Percentiles rank a stretch among this genome's conserved stretches.
These are phyloP conservation scores for Lenzites betulinus DNA, from an alignment of 768 basidiomycete genomes.

Conservation along the genomic window DNA sequence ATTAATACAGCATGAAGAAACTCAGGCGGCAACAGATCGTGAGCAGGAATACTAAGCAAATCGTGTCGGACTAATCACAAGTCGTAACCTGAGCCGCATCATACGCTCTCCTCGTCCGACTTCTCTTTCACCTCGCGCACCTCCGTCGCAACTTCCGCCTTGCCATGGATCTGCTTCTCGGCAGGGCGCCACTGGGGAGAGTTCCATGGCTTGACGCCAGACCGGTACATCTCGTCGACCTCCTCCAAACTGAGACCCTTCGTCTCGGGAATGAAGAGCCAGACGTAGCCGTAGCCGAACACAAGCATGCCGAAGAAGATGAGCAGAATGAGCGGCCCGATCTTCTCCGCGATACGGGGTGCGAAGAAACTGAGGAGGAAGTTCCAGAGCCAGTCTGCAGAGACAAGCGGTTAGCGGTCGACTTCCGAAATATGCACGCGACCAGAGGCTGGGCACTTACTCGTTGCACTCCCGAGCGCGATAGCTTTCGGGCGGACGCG, in stretches of 20 bases:
- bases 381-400: conserved; percentile 68
- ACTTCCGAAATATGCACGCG: not conserved
- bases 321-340: conserved; percentile 73
- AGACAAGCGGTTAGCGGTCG: conserved; percentile 7
- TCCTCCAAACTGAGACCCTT: conserved; percentile 77
- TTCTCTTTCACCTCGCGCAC: conserved; percentile 26
- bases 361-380: conserved; percentile 75
- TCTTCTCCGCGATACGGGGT: conserved; percentile 62
- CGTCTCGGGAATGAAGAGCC: conserved; percentile 78
- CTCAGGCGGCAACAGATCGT: not conserved
- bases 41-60: not conserved
- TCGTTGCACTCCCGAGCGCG: conserved; percentile 67
- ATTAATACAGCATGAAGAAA: conserved; percentile 1
- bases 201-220: conserved; percentile 68
- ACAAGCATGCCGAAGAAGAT: conserved; percentile 77
- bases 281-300: conserved; percentile 72
- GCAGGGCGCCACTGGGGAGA: conserved; percentile 52
- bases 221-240: conserved; percentile 75
- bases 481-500: conserved; percentile 78
- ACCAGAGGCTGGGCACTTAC: conserved; percentile 32
- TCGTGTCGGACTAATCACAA: not conserved
- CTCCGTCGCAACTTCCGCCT: conserved; percentile 12
- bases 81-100: not conserved
- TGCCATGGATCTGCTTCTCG: conserved; percentile 31
- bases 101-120: conserved; percentile 17